Conservation (phyloP, 2,329 filamentous ascomycete genomes). For the Myotisia sp. region DNA sequence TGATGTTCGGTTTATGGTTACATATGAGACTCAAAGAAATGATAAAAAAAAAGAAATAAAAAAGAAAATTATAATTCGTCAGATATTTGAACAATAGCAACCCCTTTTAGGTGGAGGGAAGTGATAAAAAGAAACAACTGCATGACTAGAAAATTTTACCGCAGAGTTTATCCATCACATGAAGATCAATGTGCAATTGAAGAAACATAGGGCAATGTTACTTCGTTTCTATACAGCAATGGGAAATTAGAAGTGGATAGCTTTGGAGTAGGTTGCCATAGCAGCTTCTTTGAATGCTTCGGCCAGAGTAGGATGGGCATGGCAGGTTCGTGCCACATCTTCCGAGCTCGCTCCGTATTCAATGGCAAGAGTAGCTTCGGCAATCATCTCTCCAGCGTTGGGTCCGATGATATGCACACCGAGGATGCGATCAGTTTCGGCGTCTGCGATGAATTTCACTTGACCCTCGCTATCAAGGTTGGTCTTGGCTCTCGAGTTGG, state of each 20-base stretch:
- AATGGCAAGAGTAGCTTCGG: slow-evolving; percentile 83
- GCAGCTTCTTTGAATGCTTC: slow-evolving; percentile 99
- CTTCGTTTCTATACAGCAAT: too few relatives aligned
- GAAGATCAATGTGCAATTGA: too few relatives aligned
- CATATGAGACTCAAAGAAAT: too few relatives aligned
- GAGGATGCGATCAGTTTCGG: slow-evolving; percentile 87
- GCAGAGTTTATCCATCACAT: too few relatives aligned
- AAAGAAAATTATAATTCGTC: background rate
- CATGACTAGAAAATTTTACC: too few relatives aligned
- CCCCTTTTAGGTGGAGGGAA: too few relatives aligned
- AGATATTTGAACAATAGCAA: too few relatives aligned
- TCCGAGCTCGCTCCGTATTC: slow-evolving; percentile 95
- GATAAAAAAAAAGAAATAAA: background rate
- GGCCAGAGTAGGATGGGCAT: slow-evolving; percentile 88
- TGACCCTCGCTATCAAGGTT: slow-evolving; percentile 91
- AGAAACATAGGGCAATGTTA: too few relatives aligned
- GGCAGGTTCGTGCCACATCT: slow-evolving; percentile 86
- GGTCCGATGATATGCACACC: slow-evolving; percentile 94
- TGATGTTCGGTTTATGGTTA: slow-evolving; percentile 6
- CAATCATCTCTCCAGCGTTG: slow-evolving; percentile 98
- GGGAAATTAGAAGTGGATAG: slow-evolving; percentile 84
- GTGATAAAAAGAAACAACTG: too few relatives aligned
- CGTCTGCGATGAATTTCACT: slow-evolving; percentile 94
- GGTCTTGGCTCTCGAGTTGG: slow-evolving; percentile 97
- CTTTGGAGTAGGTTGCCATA: slow-evolving; percentile 90